A percentile compares a stretch with the other conserved stretches of the same genome.
Conservation (phyloP, 495 filamentous ascomycete genomes). For the Talaromyces borbonicus region DNA sequence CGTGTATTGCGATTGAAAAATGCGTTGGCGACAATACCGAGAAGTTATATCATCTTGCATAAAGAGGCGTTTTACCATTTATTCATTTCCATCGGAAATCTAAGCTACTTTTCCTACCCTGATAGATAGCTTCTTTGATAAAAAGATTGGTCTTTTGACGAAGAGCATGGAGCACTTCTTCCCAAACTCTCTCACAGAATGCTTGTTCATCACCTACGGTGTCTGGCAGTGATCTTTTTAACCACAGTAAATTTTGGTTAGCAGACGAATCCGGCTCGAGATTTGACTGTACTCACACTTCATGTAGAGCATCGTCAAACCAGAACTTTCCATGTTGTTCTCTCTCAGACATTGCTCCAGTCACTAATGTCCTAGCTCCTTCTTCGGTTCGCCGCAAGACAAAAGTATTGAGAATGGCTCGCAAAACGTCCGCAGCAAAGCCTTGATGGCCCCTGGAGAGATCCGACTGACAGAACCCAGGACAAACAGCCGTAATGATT, state of each 20-base stretch:
- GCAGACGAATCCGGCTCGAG: not conserved
- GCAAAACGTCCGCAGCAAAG: not conserved
- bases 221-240: not conserved
- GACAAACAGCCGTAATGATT: constrained; percentile 10
- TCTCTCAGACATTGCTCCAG: constrained; percentile 15
- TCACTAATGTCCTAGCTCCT: constrained; percentile 20
- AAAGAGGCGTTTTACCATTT: no score
- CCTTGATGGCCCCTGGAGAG: constrained; percentile 6
- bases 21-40: no score
- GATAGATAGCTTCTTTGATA: not conserved
- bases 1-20: no score
- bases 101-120: no score
- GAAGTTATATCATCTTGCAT: no score
- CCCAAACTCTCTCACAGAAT: not conserved
- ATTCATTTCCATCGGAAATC: no score
- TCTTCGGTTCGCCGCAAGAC: constrained; percentile 17
- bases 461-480: constrained; percentile 9
- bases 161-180: not conserved
- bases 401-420: constrained; percentile 4
- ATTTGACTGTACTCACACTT: not conserved
- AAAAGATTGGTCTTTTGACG: not conserved
- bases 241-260: not conserved
- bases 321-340: constrained; percentile 22
- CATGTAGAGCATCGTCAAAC: constrained; percentile 7
- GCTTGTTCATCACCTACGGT: not conserved